Percentiles rank a stretch among this genome's conserved stretches.
Conservation (phyloP, 805 yeast species). For the Monosporozyma unispora region DNA sequence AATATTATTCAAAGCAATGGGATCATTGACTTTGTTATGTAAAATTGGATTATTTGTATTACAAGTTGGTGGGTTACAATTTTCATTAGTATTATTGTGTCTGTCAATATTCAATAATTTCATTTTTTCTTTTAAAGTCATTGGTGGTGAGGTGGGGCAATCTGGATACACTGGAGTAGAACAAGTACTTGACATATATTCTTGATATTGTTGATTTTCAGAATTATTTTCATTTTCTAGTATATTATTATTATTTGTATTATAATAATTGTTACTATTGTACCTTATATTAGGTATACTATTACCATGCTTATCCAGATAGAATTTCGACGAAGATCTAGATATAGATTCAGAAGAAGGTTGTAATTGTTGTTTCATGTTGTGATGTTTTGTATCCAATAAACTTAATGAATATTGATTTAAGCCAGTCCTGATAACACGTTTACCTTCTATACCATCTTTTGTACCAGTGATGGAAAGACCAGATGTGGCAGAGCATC, state of each 20-base stretch:
- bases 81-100: background rate
- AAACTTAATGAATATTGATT: slow-evolving; percentile 33
- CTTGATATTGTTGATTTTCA: background rate
- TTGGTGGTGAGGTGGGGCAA: slow-evolving; percentile 31
- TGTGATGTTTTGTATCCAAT: slow-evolving; percentile 29
- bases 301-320: background rate
- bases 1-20: background rate
- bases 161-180: slow-evolving; percentile 12
- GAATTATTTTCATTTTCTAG: background rate
- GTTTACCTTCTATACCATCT: slow-evolving; percentile 62
- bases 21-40: background rate
- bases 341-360: background rate
- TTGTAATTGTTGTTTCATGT: background rate
- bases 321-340: background rate
- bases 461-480: slow-evolving; percentile 67
- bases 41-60: background rate
- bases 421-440: slow-evolving; percentile 38
- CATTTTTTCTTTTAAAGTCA: slow-evolving; percentile 39
- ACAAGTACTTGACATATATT: background rate
- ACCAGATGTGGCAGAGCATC: slow-evolving; percentile 56
- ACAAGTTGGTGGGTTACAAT: background rate
- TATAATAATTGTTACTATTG: background rate
- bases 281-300: background rate
- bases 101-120: slow-evolving; percentile 31
- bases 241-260: background rate